A percentile compares a stretch with the other conserved stretches of the same genome.
These are phyloP conservation scores for Phlebiopsis flavidoalba DNA, from an alignment of 768 basidiomycete genomes.

Conservation along the genomic window DNA sequence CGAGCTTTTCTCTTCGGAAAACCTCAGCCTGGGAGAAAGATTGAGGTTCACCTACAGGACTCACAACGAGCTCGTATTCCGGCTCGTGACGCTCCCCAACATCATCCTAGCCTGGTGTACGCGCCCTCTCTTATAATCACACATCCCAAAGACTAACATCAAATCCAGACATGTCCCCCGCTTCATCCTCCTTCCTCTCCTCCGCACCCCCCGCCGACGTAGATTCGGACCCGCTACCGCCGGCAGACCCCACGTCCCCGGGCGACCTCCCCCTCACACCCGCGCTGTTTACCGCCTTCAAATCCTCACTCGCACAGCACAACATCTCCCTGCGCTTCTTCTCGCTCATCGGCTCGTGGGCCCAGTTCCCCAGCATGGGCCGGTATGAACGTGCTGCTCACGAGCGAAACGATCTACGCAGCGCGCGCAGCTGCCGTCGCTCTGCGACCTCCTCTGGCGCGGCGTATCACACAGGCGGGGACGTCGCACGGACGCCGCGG, in stretches of 20 bases:
- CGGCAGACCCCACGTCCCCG: conserved; percentile 29
- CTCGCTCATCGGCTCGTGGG: conserved; percentile 81
- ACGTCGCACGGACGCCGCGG: not conserved
- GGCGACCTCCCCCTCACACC: conserved; percentile 67
- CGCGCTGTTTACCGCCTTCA: conserved; percentile 61
- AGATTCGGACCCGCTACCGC: conserved; percentile 24
- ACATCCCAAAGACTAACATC: not conserved
- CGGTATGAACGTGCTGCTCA: conserved; percentile 73
- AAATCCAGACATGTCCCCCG: conserved; percentile 53
- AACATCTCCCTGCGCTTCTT: conserved; percentile 69
- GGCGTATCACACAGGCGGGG: conserved; percentile 28
- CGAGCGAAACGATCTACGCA: conserved; percentile 91
- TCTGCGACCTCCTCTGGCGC: conserved; percentile 48
- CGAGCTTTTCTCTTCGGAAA: conserved; percentile 44
- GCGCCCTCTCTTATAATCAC: conserved; percentile 23
- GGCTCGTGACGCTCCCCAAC: conserved; percentile 77
- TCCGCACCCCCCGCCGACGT: conserved; percentile 13
- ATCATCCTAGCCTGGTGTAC: conserved; percentile 78
- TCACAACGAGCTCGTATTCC: conserved; percentile 81
- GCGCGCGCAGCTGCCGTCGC: conserved; percentile 49
- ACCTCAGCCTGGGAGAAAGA: conserved; percentile 14
- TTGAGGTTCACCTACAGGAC: conserved; percentile 76
- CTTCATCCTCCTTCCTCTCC: conserved; percentile 38
- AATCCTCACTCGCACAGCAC: conserved; percentile 44
- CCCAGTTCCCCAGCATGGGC: conserved; percentile 30